Conservation (phyloP, 768 basidiomycete species). For the Pleurotus cornucopiae region DNA sequence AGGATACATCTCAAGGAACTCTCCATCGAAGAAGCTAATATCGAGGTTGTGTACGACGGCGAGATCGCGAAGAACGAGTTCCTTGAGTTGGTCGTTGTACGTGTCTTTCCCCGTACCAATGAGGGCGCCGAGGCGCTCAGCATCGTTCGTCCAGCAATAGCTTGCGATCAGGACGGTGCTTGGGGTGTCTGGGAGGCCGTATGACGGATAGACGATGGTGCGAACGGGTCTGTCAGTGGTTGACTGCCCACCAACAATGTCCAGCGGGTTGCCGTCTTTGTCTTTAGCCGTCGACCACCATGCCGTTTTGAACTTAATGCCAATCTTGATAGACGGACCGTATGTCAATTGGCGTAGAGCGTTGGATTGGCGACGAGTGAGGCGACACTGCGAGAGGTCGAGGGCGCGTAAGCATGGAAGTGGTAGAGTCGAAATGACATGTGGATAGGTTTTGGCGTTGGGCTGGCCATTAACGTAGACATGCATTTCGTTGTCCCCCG, state of each 20-base stretch:
- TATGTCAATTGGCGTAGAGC: conserved; percentile 27
- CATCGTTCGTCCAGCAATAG: conserved; percentile 37
- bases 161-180: conserved; percentile 33
- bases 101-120: conserved; percentile 15
- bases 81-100: conserved; percentile 19
- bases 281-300: conserved; percentile 31
- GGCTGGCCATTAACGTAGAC: neutral
- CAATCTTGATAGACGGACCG: conserved; percentile 29
- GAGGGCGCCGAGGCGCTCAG: conserved; percentile 30
- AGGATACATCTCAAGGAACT: conserved; percentile 19
- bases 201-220: conserved; percentile 41
- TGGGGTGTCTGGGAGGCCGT: conserved; percentile 19
- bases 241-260: conserved; percentile 36
- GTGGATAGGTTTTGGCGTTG: conserved; percentile 6
- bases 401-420: conserved; percentile 24
- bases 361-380: conserved; percentile 25
- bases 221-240: conserved; percentile 37
- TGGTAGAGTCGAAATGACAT: conserved; percentile 29
- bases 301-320: conserved; percentile 28
- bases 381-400: conserved; percentile 17
- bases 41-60: conserved; percentile 22
- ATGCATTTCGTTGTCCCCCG: neutral
- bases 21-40: conserved; percentile 12
- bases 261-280: conserved; percentile 15
- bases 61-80: conserved; percentile 26